Evolutionary conservation across 768 basidiomycete species (phyloP).

Genomic region (Stropharia rugosoannulata): DNA sequence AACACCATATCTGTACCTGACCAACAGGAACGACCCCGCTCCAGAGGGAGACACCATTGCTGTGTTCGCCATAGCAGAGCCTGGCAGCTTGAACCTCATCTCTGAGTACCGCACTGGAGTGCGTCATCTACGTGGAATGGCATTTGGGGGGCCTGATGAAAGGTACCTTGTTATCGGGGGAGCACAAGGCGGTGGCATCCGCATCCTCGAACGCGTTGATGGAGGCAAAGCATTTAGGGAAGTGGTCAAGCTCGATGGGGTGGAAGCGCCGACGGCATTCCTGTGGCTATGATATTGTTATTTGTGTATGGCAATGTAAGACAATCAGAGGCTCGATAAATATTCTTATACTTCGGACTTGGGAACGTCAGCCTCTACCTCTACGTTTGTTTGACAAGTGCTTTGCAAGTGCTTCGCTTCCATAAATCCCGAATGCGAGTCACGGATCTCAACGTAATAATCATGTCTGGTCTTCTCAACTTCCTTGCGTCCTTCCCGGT

Average conservation of each 20-base stretch:
- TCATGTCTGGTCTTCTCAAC: no score
- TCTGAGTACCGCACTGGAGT: conserved; percentile 69
- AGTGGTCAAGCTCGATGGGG: conserved; percentile 43
- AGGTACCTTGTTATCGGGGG: conserved; percentile 69
- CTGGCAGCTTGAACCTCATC: conserved; percentile 47
- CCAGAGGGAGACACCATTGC: conserved; percentile 72
- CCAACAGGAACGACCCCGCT: conserved; percentile 74
- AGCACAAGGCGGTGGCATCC: conserved; percentile 60
- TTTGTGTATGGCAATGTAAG: no score
- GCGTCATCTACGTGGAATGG: conserved; percentile 68
- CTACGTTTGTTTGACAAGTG: no score
- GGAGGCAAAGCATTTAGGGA: conserved; percentile 55
- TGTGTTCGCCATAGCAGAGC: conserved; percentile 56
- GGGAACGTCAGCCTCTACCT: no score
- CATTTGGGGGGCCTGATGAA: conserved; percentile 60
- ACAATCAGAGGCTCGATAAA: no score
- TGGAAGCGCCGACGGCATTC: conserved; percentile 54
- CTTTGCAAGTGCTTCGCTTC: no score
- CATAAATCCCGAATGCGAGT: no score
- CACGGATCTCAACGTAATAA: no score
- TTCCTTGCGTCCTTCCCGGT: no score
- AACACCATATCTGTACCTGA: conserved; percentile 62
- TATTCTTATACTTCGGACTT: no score
- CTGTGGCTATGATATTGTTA: conserved; percentile 38
- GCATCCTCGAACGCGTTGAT: conserved; percentile 65